Evolutionary conservation across 495 filamentous ascomycete species (phyloP), one percentile per base, ranked within the genome.

Genomic region (Xylaria curta): DNA sequence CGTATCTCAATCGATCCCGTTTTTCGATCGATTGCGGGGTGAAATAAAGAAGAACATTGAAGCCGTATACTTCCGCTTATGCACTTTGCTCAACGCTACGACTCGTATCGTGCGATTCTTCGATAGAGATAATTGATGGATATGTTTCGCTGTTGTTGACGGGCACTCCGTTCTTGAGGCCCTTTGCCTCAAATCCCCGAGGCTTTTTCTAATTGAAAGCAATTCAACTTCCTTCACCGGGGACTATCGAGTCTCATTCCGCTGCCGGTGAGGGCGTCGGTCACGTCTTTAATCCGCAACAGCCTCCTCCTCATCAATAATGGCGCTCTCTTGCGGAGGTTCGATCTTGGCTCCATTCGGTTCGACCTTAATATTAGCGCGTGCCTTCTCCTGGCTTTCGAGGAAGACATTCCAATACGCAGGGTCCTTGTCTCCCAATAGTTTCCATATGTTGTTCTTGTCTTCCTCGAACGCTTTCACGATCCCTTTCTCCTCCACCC

Each of bases 331-430:
- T 19, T 73, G 76, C 36, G 65, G 47, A 46, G 61, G 10, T 4
- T 75, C 76, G 13, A 62, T 66, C 69, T 81, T 79, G 9, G 67
- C 59, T n/a, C 60, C 73, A 47, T 71, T 70, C 10, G 70, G 36
- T 3, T 51, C 68, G n/a, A 74, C 59, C 53, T 77, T 76, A 24
- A 83, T 77, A 72, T 93, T 93, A 53, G 86, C 85, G 75, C 88
- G 85, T 4, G 91, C 90, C 62, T 89, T 88, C 72, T 89, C 87
- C 76, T 92, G 91, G 24, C 87, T 87, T 76, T 93, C 88, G 53
- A 88, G 87, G 81, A 92, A 93, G 31, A 80, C 81, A 65, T 87
- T 85, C 83, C 91, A 93, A 66, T 87, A 82, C 74, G 87, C 85
- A 0, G 86, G 85, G 49, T 93, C 90, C 47, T 85, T 82, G 40